Conservation (phyloP, 495 filamentous ascomycete genomes). For the Daldinia decipiens region DNA sequence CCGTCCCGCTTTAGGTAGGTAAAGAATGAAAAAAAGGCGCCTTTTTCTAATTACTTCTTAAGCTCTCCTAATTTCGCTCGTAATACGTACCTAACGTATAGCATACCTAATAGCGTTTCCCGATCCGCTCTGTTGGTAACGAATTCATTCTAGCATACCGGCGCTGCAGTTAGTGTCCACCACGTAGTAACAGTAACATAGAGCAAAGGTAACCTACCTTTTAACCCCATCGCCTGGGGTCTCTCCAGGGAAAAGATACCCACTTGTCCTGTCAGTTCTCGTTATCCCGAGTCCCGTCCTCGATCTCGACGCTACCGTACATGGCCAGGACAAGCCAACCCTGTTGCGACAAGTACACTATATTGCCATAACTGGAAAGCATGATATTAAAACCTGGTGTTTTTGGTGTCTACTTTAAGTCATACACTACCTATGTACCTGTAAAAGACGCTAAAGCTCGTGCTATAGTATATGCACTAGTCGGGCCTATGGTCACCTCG, state of each 20-base stretch:
- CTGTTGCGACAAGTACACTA: conserved; percentile 21
- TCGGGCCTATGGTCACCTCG: conserved; percentile 2
- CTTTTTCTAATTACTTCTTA: conserved; percentile 10
- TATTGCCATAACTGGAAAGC: conserved; percentile 9
- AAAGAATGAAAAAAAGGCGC: conserved; percentile 9
- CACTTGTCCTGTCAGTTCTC: conserved; percentile 43
- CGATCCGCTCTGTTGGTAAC: conserved; percentile 40
- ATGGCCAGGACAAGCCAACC: conserved; percentile 19
- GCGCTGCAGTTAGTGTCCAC: conserved; percentile 21
- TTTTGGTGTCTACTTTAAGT: background rate
- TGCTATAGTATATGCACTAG: conserved; percentile 5
- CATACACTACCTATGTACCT: background rate
- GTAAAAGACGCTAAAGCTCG: conserved; percentile 2
- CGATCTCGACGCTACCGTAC: conserved; percentile 36
- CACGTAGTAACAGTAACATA: conserved; percentile 16
- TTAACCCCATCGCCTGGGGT: conserved; percentile 25
- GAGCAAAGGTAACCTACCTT: conserved; percentile 10
- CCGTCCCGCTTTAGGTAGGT: conserved; percentile 37
- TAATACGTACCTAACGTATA: conserved; percentile 16
- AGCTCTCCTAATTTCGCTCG: conserved; percentile 7
- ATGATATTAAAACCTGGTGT: background rate
- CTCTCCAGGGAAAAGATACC: conserved; percentile 24
- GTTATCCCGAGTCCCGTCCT: conserved; percentile 26
- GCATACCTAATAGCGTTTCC: conserved; percentile 18
- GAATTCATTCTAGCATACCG: conserved; percentile 25